Base-by-base conservation (phyloP, 768 basidiomycete genomes). In the Ramaria rubella region DNA sequence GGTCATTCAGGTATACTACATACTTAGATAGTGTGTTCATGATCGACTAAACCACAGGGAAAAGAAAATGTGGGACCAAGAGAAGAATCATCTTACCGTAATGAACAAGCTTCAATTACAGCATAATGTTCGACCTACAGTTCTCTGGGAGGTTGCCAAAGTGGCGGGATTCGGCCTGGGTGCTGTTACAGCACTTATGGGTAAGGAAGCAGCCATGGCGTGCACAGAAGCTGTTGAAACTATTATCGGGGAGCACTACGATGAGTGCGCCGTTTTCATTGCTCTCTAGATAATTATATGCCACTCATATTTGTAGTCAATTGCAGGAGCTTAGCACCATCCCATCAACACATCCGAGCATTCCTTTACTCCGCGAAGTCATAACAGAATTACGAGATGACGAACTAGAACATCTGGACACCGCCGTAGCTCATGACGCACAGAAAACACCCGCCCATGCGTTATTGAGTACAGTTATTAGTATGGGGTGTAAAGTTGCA, bases 181-280 rank as follows among this genome's bases (percentile, higher is more conserved):
- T 5, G 86, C 85, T 5, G 79, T 74, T 0, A 96, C 94, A 0
- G 94, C 90, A 0, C 70, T 95, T 21, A 77, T 95, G 80, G 89
- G 94, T 34, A 87, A 83, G 65, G 87, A 96, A 62, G 92, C 94
- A 12, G 93, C 94, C 0, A 98, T 98, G 94, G 94, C 94, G 5
- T 97, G 94, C 65, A 98, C 94, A 0, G 94, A 98, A 69, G 94
- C 94, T 0, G 94, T 98, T 19, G 94, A 98, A 69, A 96, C 94
- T 0, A 92, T 92, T 55, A 98, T 98, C 52, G 94, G 94, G 38
- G 94, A 98, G 69, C 94, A 98, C 70, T 98, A 98, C 64, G 91
- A 97, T 68, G 93, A 96, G 94, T 95, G 67, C 67, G 90, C 79
- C 12, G n/a, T 26, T 15, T 21, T 49, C 55, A 26, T 21, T 7